Conservation (phyloP, 2,329 filamentous ascomycete species). For the Seiridium unicorne region DNA sequence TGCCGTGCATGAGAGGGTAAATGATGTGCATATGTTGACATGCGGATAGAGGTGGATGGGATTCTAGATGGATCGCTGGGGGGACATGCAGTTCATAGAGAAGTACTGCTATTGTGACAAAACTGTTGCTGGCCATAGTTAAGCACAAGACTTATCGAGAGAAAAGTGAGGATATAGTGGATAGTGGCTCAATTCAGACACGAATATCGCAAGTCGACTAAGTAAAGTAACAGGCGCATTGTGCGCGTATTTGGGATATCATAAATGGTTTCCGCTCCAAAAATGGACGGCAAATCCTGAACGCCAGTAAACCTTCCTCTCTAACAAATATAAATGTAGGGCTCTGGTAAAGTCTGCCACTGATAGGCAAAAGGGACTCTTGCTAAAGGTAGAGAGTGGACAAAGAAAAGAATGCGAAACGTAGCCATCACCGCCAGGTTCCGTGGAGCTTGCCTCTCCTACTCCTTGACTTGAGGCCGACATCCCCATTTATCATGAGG, state of each 20-base stretch:
- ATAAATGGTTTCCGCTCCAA: background rate
- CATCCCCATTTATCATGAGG: slow-evolving; percentile 56
- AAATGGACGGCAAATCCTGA: background rate
- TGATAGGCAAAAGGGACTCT: background rate
- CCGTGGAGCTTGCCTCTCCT: slow-evolving; percentile 49
- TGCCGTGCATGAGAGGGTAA: background rate
- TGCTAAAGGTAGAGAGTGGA: background rate
- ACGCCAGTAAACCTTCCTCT: background rate
- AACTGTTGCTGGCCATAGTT: background rate
- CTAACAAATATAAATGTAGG: background rate
- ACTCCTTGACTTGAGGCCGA: slow-evolving; percentile 52
- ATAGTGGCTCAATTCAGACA: background rate
- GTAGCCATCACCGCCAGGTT: slow-evolving; percentile 49
- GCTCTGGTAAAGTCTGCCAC: background rate
- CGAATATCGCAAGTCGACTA: background rate
- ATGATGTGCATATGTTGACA: background rate
- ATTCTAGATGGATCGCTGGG: background rate
- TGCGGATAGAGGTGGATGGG: background rate
- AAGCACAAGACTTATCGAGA: background rate
- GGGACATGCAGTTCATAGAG: background rate
- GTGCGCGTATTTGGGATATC: background rate
- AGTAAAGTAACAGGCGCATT: background rate
- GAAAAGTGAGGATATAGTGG: background rate
- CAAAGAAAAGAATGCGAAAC: background rate
- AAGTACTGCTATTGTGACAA: too few relatives aligned